Conservation (phyloP, 768 basidiomycete species). For the Termitomyces sp. region DNA sequence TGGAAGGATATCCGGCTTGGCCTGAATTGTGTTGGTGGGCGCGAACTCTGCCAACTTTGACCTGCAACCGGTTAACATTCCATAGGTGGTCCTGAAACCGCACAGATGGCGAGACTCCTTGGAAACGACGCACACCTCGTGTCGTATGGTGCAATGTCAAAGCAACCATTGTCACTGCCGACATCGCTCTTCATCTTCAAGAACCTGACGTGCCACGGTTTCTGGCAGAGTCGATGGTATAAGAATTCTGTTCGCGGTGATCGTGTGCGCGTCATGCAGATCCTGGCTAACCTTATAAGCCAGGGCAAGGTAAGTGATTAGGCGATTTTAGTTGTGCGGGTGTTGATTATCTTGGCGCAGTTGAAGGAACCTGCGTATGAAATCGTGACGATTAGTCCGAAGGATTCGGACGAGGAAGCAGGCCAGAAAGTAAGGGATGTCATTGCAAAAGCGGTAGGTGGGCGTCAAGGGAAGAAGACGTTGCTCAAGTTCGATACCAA, state of each 20-base stretch:
- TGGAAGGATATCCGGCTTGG: constrained; percentile 40
- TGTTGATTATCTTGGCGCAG: constrained; percentile 28
- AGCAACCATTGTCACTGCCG: constrained; percentile 71
- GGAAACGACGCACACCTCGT: constrained; percentile 70
- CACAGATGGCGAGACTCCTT: constrained; percentile 63
- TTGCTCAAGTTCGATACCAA: constrained; percentile 33
- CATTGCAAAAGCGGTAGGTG: constrained; percentile 36
- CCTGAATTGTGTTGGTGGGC: constrained; percentile 48
- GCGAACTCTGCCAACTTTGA: neutral
- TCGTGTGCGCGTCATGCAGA: constrained; percentile 46
- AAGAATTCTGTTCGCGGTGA: constrained; percentile 41
- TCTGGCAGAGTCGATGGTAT: constrained; percentile 80
- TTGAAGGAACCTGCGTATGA: constrained; percentile 68
- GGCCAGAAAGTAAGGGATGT: constrained; percentile 44
- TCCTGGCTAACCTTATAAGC: constrained; percentile 49
- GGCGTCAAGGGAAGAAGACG: constrained; percentile 39
- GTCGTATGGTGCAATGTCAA: constrained; percentile 91
- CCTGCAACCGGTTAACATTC: neutral
- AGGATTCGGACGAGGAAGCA: constrained; percentile 34
- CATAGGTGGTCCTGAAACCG: constrained; percentile 60
- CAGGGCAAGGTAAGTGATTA: constrained; percentile 43
- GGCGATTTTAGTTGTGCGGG: neutral
- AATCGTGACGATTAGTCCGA: constrained; percentile 47
- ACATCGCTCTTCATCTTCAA: constrained; percentile 84
- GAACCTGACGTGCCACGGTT: constrained; percentile 71